These are phyloP conservation scores for Rhizomucor pusillus DNA, from an alignment of 371 early-diverging fungal species.

Conservation along the genomic window DNA sequence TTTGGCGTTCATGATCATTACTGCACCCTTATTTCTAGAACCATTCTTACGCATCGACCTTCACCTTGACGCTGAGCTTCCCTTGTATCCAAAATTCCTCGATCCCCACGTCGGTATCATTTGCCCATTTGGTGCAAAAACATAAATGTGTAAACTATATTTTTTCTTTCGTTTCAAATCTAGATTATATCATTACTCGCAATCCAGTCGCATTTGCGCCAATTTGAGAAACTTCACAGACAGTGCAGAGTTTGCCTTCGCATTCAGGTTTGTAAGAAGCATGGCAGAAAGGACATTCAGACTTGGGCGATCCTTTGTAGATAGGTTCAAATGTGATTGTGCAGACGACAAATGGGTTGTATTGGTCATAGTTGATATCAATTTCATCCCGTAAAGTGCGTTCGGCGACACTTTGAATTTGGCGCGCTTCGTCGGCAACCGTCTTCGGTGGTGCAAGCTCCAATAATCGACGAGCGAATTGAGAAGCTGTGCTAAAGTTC, in stretches of 20 bases:
- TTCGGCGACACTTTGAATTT: slow-evolving; percentile 77
- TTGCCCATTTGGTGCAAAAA: slow-evolving; percentile 27
- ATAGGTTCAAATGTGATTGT: slow-evolving; percentile 81
- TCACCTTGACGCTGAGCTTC: slow-evolving; percentile 23
- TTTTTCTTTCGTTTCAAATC: slow-evolving; percentile 4
- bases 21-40: slow-evolving; percentile 32
- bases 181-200: slow-evolving; percentile 31
- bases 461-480: slow-evolving; percentile 84
- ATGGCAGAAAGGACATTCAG: slow-evolving; percentile 84
- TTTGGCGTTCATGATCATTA: slow-evolving; percentile 20
- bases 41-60: slow-evolving; percentile 31
- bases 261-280: slow-evolving; percentile 85
- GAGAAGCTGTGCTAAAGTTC: slow-evolving; percentile 78
- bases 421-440: slow-evolving; percentile 80
- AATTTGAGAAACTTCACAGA: slow-evolving; percentile 80
- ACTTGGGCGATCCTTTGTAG: slow-evolving; percentile 76
- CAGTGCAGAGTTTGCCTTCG: slow-evolving; percentile 73
- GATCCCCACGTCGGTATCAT: slow-evolving; percentile 17
- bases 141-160: not conserved
- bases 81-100: slow-evolving; percentile 30
- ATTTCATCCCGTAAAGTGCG: slow-evolving; percentile 79
- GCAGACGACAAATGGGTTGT: slow-evolving; percentile 89
- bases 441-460: slow-evolving; percentile 80
- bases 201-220: slow-evolving; percentile 52
- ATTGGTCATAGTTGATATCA: slow-evolving; percentile 87